Evolutionary conservation across 2,329 filamentous ascomycete genomes (phyloP), one percentile per base, ranked within the genome.

Genomic region (Hypoxylon rubiginosum): DNA sequence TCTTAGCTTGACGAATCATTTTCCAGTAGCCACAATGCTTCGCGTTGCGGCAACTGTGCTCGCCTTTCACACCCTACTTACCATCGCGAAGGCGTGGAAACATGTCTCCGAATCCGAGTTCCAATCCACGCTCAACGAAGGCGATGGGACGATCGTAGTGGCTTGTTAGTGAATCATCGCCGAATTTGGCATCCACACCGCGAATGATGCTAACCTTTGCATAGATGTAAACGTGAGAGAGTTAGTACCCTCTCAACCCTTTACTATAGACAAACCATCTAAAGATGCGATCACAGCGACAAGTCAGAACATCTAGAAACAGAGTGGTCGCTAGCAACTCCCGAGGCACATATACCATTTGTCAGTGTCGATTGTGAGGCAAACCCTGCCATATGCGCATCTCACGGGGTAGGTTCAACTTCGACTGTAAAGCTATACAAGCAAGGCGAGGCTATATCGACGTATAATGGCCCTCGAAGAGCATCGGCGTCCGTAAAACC

Each of bases 301-400:
- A 71, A 62, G 48, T 60, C 69, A 0, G 59, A 64, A 53, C 26
- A 66, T 32, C 49, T 72, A 13, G 70, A 75, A 46, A 55, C 46
- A 13, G 68, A 72, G 67, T 75, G 72, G 73, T 45, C 49, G 3
- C 28, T 61, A 6, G 68, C 60, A 10, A 50, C 45, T 24, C 43
- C 65, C n/a, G 64, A 66, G n/a, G 57, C 66, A 7, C 43, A 53
- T 17, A 8, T 67, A 3, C 49, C 59, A 10, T 46, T 72, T 30
- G 30, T 71, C 15, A 73, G 69, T 61, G 32, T 74, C 39, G 71
- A 74, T 52, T 75, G 73, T 49, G 49, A 46, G 5, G 56, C 56
- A 3, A 53, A 64, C 26, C 26, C 59, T 3, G 26, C 32, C 13
- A 3, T 62, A 13, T 73, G 72, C 48, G 43, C 49, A 26, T 46